Base-by-base conservation (phyloP, 2,329 filamentous ascomycete species). In the Dryadomyces quercivorus region DNA sequence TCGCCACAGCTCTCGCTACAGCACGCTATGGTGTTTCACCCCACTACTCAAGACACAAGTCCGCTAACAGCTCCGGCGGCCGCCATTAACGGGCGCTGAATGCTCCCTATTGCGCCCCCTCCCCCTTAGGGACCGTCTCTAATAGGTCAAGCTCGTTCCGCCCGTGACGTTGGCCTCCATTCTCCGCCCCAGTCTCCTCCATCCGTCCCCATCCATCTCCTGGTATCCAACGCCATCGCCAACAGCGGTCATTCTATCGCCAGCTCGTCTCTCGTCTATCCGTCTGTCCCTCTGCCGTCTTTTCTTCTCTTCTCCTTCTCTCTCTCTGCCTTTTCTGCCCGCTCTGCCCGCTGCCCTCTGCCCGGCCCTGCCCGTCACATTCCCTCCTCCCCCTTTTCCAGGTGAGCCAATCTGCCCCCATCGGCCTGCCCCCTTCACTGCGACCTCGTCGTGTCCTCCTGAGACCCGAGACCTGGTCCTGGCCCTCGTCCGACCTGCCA, bases 101-200 rank as follows among this genome's bases (percentile, higher is more conserved):
- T 31, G 26, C 26, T 31, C 26, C 26, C 26, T 31, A 4, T 31
- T 8, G 8, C 26, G 26, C 26, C 26, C 26, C 26, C 26, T 31
- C 26, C 26, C 26, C 26, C 26, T 31, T 31, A 31, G 26, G 4
- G 8, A 31, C 26, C 26, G 26, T 31, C 26, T 31, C 26, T 31
- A 31, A 31, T 31, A 31, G 26, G 36, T 15, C 4, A 40, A 40
- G 36, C 36, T 8, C 26, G 8, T 40, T 16, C 36, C 10, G 31
- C 50, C 52, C 46, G 46, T 49, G 52, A 50, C 46, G 46, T 47
- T 50, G 52, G 10, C 38, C 34, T 42, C 18, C 44, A 44, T 48
- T 26, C 36, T 42, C 51, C 36, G 10, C 36, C 36, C 50, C 36
- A 22, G 4, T 22, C 26, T 54, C 45, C 45, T 51, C 20, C 16